Conservation (phyloP, 129 eudicot species). For the Chrysanthemum makinoi region DNA sequence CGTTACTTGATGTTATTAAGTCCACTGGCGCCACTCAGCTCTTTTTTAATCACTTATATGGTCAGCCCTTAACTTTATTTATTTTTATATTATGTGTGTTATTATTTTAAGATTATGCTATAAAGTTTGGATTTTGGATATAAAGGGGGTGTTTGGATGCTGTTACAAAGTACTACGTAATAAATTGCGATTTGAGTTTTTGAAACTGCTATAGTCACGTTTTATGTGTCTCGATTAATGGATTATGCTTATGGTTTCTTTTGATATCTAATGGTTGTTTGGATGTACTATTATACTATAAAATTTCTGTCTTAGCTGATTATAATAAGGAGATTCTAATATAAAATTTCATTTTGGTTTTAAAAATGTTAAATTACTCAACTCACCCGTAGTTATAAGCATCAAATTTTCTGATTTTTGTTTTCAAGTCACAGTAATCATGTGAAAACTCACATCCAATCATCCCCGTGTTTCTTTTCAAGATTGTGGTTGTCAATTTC, state of each 20-base stretch:
- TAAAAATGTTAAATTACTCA: too few relatives aligned
- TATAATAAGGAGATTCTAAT: too few relatives aligned
- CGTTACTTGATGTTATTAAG: conserved; percentile 76
- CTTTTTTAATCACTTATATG: conserved; percentile 89
- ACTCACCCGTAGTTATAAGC: too few relatives aligned
- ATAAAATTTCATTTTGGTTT: too few relatives aligned
- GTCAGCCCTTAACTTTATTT: conserved; percentile 32
- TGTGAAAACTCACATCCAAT: background rate
- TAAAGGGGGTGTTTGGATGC: background rate
- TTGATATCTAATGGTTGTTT: too few relatives aligned
- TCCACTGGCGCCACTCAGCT: conserved; percentile 88
- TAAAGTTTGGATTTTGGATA: conserved; percentile 6
- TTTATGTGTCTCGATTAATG: background rate
- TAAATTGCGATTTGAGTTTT: conserved; percentile 9
- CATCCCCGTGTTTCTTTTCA: too few relatives aligned
- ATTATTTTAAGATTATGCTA: background rate
- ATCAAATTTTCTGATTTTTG: too few relatives aligned
- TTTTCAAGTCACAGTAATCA: background rate
- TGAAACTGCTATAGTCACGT: background rate
- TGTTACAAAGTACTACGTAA: background rate
- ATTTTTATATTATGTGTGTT: conserved; percentile 4
- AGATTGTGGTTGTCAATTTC: too few relatives aligned
- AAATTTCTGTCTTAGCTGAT: too few relatives aligned
- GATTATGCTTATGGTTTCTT: background rate
- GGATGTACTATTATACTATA: too few relatives aligned